phyloP scores from a whole-genome alignment of 2,329 filamentous ascomycete species.

The Capronia americana region DNA sequence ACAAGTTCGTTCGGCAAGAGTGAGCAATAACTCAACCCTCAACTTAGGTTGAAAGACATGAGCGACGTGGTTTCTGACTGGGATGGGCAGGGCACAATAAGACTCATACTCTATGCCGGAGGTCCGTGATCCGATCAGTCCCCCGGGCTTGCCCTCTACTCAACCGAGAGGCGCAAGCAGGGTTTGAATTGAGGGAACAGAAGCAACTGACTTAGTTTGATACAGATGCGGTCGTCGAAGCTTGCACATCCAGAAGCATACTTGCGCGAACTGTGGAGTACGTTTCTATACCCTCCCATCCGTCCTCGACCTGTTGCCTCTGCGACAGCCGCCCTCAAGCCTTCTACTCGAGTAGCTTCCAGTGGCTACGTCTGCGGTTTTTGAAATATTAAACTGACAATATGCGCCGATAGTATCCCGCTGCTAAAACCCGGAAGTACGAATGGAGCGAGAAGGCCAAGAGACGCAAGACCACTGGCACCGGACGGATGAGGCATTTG shows the following conservation, averaged over 20 bases:
- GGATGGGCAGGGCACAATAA: slow-evolving; percentile 72
- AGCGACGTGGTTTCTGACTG: slow-evolving; percentile 24
- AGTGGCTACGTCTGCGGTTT: not conserved
- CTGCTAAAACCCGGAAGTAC: slow-evolving; percentile 97
- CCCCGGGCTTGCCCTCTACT: not conserved
- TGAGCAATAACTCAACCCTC: slow-evolving; percentile 43
- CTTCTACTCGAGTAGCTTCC: not conserved
- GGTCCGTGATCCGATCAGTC: slow-evolving; percentile 68
- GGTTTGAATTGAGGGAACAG: not conserved
- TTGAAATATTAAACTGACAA: slow-evolving; percentile 23
- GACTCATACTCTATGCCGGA: slow-evolving; percentile 97
- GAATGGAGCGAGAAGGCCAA: slow-evolving; percentile 99
- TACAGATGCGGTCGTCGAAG: slow-evolving; percentile 75
- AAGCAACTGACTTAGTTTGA: slow-evolving; percentile 47
- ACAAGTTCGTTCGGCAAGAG: slow-evolving; percentile 76
- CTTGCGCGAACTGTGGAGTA: slow-evolving; percentile 85
- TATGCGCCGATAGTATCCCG: slow-evolving; percentile 68
- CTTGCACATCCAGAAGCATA: slow-evolving; percentile 99
- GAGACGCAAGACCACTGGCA: slow-evolving; percentile 99
- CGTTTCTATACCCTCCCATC: slow-evolving; percentile 8
- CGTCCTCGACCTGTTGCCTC: not conserved
- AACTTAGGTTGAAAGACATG: slow-evolving; percentile 7
- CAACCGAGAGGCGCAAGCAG: not conserved
- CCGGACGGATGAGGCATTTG: slow-evolving; percentile 93
- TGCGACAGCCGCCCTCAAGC: not conserved